Evolutionary conservation across 2,329 filamentous ascomycete species (phyloP).

Genomic region (Plenodomus tracheiphilus): DNA sequence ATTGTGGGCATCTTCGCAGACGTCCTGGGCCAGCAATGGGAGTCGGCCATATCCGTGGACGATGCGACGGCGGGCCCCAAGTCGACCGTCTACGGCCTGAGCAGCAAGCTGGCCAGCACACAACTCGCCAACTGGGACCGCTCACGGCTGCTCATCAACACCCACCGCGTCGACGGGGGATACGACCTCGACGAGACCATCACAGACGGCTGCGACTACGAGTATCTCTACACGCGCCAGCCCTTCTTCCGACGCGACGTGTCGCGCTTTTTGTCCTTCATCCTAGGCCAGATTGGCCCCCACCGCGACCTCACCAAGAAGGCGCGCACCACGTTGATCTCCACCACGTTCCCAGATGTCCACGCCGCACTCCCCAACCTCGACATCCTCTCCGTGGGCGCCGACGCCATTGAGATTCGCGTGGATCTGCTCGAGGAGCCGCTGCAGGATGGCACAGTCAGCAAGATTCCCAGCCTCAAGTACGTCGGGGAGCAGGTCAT

Average conservation of each 20-base stretch:
- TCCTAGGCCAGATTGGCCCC: slow-evolving; percentile 76
- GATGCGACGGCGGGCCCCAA: slow-evolving; percentile 59
- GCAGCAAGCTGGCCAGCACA: slow-evolving; percentile 58
- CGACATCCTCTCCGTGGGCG: slow-evolving; percentile 83
- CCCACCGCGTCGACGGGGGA: slow-evolving; percentile 71
- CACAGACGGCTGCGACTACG: slow-evolving; percentile 75
- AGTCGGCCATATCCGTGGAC: slow-evolving; percentile 60
- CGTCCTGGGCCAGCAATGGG: slow-evolving; percentile 74
- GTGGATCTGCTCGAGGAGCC: slow-evolving; percentile 81
- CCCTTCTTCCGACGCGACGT: slow-evolving; percentile 76
- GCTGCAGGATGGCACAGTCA: slow-evolving; percentile 59
- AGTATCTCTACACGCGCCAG: slow-evolving; percentile 78
- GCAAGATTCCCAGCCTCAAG: slow-evolving; percentile 72
- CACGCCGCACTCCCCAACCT: slow-evolving; percentile 80
- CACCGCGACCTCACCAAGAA: slow-evolving; percentile 79
- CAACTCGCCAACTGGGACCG: slow-evolving; percentile 62
- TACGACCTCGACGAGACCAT: slow-evolving; percentile 65
- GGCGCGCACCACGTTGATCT: slow-evolving; percentile 79
- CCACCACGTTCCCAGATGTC: slow-evolving; percentile 85
- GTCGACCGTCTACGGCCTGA: slow-evolving; percentile 70
- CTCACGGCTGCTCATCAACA: slow-evolving; percentile 71
- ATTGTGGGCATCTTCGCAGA: slow-evolving; percentile 78
- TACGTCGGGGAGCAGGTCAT: slow-evolving; percentile 88
- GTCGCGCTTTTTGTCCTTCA: slow-evolving; percentile 77
- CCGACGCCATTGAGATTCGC: slow-evolving; percentile 82